Percentiles rank a stretch among this genome's conserved stretches.
phyloP scores from a whole-genome alignment of 2,329 filamentous ascomycete species.

The Cryphonectria carpinicola region DNA sequence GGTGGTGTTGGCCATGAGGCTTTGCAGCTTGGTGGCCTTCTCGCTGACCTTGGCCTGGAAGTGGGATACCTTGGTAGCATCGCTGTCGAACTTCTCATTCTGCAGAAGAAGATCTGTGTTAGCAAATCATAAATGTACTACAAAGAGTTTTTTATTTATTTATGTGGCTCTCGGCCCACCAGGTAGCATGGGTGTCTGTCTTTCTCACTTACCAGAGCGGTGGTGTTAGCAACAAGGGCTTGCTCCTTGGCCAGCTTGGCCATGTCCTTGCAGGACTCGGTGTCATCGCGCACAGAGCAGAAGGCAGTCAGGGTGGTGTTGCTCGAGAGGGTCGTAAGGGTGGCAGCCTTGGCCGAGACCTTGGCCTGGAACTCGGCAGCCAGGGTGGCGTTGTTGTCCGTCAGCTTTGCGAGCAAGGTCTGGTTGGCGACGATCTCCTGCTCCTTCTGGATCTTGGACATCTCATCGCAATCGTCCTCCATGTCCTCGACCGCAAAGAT shows the following conservation, averaged over 20 bases:
- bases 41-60: constrained; percentile 39
- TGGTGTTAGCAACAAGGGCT: constrained; percentile 37
- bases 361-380: constrained; percentile 35
- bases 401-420: constrained; percentile 31
- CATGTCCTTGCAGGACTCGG: constrained; percentile 30
- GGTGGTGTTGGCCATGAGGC: constrained; percentile 41
- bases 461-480: constrained; percentile 36
- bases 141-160: too few relatives aligned
- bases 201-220: constrained; percentile 32
- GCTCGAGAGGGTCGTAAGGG: constrained; percentile 33
- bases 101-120: neutral
- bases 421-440: constrained; percentile 34
- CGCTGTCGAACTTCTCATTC: constrained; percentile 39
- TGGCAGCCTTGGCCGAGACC: constrained; percentile 30
- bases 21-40: constrained; percentile 36
- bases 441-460: constrained; percentile 36
- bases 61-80: constrained; percentile 40
- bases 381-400: constrained; percentile 38
- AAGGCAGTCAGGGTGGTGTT: constrained; percentile 35
- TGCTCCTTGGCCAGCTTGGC: constrained; percentile 31
- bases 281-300: constrained; percentile 32
- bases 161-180: too few relatives aligned
- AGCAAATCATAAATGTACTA: neutral
- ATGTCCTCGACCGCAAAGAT: constrained; percentile 38
- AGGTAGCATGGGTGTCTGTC: neutral